A percentile compares a stretch with the other conserved stretches of the same genome.
These are phyloP conservation scores for Amanita subjunquillea DNA, from an alignment of 768 basidiomycete genomes.

Conservation along the genomic window DNA sequence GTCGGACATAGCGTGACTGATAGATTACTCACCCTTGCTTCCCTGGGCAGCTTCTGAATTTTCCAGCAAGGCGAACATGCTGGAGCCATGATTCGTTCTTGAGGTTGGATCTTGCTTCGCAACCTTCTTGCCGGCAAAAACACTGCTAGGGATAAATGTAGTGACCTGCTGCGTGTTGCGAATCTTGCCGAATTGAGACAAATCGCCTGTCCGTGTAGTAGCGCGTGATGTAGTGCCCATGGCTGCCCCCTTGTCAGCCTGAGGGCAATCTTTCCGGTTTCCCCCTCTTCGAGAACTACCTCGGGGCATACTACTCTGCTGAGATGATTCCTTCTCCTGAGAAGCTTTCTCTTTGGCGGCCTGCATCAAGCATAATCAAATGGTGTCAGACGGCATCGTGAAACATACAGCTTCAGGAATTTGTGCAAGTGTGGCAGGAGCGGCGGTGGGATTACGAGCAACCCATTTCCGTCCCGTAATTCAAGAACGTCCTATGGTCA, in stretches of 20 bases:
- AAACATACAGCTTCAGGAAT: conserved; percentile 73
- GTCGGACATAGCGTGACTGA: neutral
- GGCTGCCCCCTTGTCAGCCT: conserved; percentile 82
- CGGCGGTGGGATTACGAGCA: conserved; percentile 57
- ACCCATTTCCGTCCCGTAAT: conserved; percentile 80
- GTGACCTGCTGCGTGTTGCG: conserved; percentile 49
- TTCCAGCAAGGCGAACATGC: conserved; percentile 84
- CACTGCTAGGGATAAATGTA: conserved; percentile 73
- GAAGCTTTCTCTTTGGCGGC: conserved; percentile 76
- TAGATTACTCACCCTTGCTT: conserved; percentile 33
- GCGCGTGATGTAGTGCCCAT: conserved; percentile 43
- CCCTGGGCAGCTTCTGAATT: conserved; percentile 49
- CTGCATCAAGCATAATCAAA: conserved; percentile 22
- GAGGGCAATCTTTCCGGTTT: conserved; percentile 47
- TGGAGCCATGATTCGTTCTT: conserved; percentile 67
- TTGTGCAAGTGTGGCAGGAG: conserved; percentile 81
- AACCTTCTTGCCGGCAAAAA: conserved; percentile 70
- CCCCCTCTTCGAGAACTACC: conserved; percentile 85
- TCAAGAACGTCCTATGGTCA: conserved; percentile 76
- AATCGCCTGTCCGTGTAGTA: conserved; percentile 72
- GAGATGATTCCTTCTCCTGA: conserved; percentile 47
- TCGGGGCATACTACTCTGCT: conserved; percentile 74
- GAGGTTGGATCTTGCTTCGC: conserved; percentile 65
- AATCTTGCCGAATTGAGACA: conserved; percentile 86
- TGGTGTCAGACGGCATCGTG: neutral